Evolutionary conservation across 106 monocot genomes (phyloP), one percentile per base, ranked within the genome.

Genomic region (Ottelia alismoides): DNA sequence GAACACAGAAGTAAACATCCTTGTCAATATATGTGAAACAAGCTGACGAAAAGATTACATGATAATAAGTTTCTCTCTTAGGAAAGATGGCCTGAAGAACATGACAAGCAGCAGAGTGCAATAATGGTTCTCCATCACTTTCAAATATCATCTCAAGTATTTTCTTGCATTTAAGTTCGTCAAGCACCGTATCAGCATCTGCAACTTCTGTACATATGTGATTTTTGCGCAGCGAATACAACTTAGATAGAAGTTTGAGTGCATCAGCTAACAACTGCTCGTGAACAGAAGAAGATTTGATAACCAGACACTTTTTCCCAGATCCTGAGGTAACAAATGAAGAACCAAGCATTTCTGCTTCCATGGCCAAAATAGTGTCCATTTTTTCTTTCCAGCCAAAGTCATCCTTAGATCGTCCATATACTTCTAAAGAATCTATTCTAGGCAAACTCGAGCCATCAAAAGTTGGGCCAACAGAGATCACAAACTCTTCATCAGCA

Each of bases 321-420:
- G 54, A 40, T 22, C 72, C 74, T 28, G 27, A 31, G 20, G 31
- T 16, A 66, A 52, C 70, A 53, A 73, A 76, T 60, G 31, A 68
- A 35, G 65, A 61, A 51, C 69, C 76, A 45, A 77, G 72, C 35
- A 61, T 71, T 71, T 79, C 67, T 23, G 75, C 72, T 70, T 96
- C 96, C 82, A 98, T 85, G 61, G 90, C 85, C 18, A 98, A 66
- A 30, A 86, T 63, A 22, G 81, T 79, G 67, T 98, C 98, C 90
- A 98, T 79, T 75, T 98, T 98, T 47, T 98, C 90, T 68, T 98
- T 98, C 98, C 98, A 98, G 49, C 98, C 90, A 98, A 90, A 98
- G 51, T 98, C 98, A 70, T 98, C 98, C 67, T 98, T 98, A 43
- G 82, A 54, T 17, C 85, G 85, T 17, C 98, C 90, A 78, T 98